Base-by-base conservation (phyloP, 73 alveolate genomes). In the Breviolum minutum region DNA sequence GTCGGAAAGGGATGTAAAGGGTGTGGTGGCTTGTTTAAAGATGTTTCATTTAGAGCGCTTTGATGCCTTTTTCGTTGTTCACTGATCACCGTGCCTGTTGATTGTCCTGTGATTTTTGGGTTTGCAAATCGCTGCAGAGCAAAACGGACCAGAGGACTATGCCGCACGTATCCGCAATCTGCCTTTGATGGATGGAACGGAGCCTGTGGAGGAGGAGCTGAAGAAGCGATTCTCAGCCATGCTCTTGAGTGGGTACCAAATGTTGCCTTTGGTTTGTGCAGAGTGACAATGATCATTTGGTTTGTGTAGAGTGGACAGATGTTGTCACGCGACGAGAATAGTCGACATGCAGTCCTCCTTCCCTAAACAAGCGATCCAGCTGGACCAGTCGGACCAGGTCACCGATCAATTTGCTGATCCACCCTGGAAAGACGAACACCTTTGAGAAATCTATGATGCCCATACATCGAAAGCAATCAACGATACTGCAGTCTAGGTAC, bases 91-190 rank as follows among this genome's bases (percentile, higher is more conserved):
- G 54, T 0, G 54, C 54, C 5, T 40, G 54, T 40, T 3, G 54
- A 40, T 40, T 40, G 54, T 40, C 54, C 54, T 40, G 54, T 68
- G n/a, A 2, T 22, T 17, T 68, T 68, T 68, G n/a, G n/a, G n/a
- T 22, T 17, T 66, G 24, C 74, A 66, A 68, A 17, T 1, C 40
- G n/a, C 5, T 73, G 40, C 40, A 19, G 10, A 73, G 48, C n/a
- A 73, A 27, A 22, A 29, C 70, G 40, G 27, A 9, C 66, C 19
- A 13, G 62, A 86, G 94, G 97, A 91, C 97, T 91, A 91, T 19
- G 97, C 97, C 77, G 97, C 97, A 32, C 98, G 98, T 27, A 92
- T 92, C 81, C 89, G 98, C 66, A 92, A 92, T 68, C 81, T 92
- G 80, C 98, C 98, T n/a, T 24, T 61, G 91, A 73, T 92, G 91